Conservation (phyloP, 495 filamentous ascomycete species). For the Aspergillus olivimuriae region DNA sequence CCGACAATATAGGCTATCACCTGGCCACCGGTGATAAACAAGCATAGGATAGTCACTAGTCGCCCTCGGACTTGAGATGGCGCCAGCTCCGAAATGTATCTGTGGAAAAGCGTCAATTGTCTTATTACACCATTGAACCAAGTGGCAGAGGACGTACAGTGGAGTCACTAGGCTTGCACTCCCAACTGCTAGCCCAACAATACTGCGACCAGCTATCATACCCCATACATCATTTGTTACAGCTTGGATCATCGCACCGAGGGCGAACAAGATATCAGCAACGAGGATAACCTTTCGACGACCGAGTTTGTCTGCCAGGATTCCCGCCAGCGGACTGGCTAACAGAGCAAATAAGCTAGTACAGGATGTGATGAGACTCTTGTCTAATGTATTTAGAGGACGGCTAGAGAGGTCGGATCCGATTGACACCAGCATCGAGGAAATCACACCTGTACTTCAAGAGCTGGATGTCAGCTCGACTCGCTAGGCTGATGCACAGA, state of each 20-base stretch:
- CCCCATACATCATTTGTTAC: conserved; percentile 50
- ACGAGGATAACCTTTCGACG: conserved; percentile 70
- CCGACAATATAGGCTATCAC: conserved; percentile 78
- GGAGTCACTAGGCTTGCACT: conserved; percentile 78
- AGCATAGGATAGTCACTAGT: conserved; percentile 66
- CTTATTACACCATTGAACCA: no score
- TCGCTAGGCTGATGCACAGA: neutral
- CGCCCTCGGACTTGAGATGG: conserved; percentile 68
- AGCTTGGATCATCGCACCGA: conserved; percentile 70
- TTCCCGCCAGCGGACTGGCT: conserved; percentile 66
- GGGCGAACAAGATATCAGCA: conserved; percentile 70
- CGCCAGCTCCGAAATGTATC: conserved; percentile 78
- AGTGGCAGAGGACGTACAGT: conserved; percentile 42
- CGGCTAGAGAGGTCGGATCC: conserved; percentile 63
- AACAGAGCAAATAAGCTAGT: conserved; percentile 77
- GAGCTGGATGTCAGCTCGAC: conserved; percentile 15
- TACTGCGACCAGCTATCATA: conserved; percentile 73
- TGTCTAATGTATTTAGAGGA: conserved; percentile 66
- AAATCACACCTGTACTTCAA: conserved; percentile 81
- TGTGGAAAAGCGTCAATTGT: conserved; percentile 14
- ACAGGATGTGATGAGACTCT: conserved; percentile 75
- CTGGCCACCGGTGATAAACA: conserved; percentile 83
- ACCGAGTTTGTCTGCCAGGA: conserved; percentile 68
- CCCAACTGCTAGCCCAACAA: conserved; percentile 80
- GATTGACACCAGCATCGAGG: conserved; percentile 77